A percentile compares a stretch with the other conserved stretches of the same genome.
Conservation (phyloP, 2,329 filamentous ascomycete genomes). For the Polychaeton citri region DNA sequence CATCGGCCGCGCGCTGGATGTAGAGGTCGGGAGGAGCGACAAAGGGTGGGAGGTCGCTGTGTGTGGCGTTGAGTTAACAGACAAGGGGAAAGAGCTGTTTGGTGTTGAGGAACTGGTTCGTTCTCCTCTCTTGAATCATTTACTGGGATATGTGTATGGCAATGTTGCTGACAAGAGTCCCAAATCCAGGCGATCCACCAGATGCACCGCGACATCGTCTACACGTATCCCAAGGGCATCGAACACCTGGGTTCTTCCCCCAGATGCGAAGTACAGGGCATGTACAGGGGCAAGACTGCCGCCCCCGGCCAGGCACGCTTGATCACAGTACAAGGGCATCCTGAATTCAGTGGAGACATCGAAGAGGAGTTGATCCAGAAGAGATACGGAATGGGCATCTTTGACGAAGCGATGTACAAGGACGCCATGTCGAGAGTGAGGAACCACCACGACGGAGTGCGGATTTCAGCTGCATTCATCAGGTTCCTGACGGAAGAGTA, state of each 20-base stretch:
- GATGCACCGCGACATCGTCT: slow-evolving; percentile 74
- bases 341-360: slow-evolving; percentile 65
- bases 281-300: slow-evolving; percentile 38
- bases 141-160: slow-evolving; percentile 1
- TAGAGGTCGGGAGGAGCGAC: slow-evolving; percentile 51
- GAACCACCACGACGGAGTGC: slow-evolving; percentile 65
- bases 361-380: slow-evolving; percentile 53
- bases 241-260: slow-evolving; percentile 51
- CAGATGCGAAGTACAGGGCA: slow-evolving; percentile 62
- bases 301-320: slow-evolving; percentile 39
- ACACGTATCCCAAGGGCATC: slow-evolving; percentile 47
- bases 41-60: slow-evolving; percentile 75
- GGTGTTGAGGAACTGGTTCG: slow-evolving; percentile 48
- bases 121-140: slow-evolving; percentile 6
- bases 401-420: slow-evolving; percentile 53
- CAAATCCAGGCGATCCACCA: slow-evolving; percentile 54
- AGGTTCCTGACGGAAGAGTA: slow-evolving; percentile 37
- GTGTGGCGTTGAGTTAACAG: slow-evolving; percentile 52
- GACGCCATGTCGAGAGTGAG: slow-evolving; percentile 55
- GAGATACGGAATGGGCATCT: slow-evolving; percentile 53
- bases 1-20: slow-evolving; percentile 57
- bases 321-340: slow-evolving; percentile 75
- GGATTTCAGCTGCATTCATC: slow-evolving; percentile 60
- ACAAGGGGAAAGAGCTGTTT: slow-evolving; percentile 59
- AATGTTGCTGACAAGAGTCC: background rate